Conservation (phyloP, 2,329 filamentous ascomycete species). For the Graphilbum fragrans region DNA sequence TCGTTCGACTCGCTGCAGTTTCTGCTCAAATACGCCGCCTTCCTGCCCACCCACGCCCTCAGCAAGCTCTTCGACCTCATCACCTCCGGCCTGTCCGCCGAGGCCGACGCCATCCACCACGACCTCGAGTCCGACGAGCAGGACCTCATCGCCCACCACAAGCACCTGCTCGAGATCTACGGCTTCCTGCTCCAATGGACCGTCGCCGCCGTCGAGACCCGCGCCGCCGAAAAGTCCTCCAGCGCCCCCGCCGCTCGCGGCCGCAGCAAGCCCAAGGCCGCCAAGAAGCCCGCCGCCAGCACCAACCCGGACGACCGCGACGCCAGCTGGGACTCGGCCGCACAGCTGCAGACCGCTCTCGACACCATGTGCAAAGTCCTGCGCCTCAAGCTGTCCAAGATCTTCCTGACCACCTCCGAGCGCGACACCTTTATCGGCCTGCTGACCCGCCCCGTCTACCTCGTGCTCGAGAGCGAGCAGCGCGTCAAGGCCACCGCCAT, state of each 20-base stretch:
- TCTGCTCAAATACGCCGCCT: constrained; percentile 81
- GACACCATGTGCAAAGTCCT: constrained; percentile 94
- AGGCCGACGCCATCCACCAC: constrained; percentile 74
- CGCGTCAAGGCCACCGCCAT: constrained; percentile 80
- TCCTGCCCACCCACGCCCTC: constrained; percentile 67
- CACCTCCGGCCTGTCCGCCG: constrained; percentile 71
- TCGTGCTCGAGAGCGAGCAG: constrained; percentile 88
- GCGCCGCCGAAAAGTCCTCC: constrained; percentile 80
- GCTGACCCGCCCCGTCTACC: constrained; percentile 84
- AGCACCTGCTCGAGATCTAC: constrained; percentile 84
- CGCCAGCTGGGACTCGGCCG: constrained; percentile 74
- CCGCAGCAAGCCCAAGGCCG: constrained; percentile 59
- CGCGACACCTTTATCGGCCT: constrained; percentile 88
- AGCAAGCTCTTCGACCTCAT: constrained; percentile 90
- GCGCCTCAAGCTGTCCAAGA: constrained; percentile 80
- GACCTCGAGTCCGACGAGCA: constrained; percentile 90
- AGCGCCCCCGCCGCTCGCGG: constrained; percentile 57
- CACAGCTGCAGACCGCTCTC: constrained; percentile 76
- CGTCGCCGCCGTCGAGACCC: constrained; percentile 84
- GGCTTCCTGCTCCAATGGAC: constrained; percentile 93
- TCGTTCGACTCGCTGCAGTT: constrained; percentile 92
- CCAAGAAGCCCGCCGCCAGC: constrained; percentile 51
- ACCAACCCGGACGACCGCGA: constrained; percentile 47
- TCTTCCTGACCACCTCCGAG: constrained; percentile 94
- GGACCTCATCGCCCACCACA: constrained; percentile 75